phyloP scores from a whole-genome alignment of 495 filamentous ascomycete species.

The Podospora conica region DNA sequence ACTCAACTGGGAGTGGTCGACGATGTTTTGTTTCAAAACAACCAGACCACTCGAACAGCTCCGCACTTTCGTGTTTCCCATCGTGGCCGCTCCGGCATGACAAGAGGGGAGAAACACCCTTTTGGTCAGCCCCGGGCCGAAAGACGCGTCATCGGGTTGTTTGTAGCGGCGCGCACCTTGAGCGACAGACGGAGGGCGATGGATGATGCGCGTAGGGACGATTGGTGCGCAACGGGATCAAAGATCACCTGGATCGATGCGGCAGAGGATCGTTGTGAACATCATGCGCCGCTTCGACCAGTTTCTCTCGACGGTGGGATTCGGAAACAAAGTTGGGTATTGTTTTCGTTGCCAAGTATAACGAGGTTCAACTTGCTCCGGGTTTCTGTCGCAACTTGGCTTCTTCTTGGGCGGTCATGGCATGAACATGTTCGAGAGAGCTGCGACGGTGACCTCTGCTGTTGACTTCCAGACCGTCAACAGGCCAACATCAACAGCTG shows the following conservation, averaged over 20 bases:
- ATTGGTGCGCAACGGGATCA: neutral
- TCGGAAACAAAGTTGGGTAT: neutral
- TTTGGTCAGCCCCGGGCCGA: neutral
- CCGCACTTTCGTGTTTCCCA: neutral
- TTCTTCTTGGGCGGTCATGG: neutral
- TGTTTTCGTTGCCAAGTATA: neutral
- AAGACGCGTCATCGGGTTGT: neutral
- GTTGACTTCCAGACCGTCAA: neutral
- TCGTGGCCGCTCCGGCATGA: neutral
- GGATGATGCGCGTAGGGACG: neutral
- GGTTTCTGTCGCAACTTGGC: neutral
- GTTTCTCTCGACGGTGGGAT: neutral
- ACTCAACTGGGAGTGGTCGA: neutral
- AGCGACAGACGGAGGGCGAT: neutral
- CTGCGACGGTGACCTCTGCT: neutral
- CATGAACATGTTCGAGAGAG: neutral
- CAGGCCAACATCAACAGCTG: too few species aligned
- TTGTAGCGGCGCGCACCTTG: neutral
- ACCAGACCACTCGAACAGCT: neutral
- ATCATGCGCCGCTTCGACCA: neutral
- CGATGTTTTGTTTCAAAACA: neutral
- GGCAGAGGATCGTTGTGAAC: neutral
- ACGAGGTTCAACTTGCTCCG: neutral
- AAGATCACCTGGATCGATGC: neutral
- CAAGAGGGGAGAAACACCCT: neutral